Percentiles rank a stretch among this genome's conserved stretches.
These are phyloP conservation scores for Atractiella rhizophila DNA, from an alignment of 768 basidiomycete species.

Conservation along the genomic window DNA sequence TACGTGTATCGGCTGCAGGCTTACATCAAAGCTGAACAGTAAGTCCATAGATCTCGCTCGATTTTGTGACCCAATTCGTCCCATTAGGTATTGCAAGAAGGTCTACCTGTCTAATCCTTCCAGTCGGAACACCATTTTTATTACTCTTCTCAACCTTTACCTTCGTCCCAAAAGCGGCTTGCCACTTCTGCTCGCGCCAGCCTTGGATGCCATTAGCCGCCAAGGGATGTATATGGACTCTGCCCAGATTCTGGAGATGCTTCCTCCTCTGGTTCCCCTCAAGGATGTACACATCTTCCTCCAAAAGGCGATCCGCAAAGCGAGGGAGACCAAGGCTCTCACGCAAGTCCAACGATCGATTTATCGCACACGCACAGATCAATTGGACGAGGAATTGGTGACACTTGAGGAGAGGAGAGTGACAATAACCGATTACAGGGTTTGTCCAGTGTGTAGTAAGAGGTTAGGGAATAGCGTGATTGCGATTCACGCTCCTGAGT, in stretches of 20 bases:
- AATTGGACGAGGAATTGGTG: slow-evolving; percentile 47
- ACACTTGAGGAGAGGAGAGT: slow-evolving; percentile 53
- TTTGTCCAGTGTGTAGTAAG: slow-evolving; percentile 91
- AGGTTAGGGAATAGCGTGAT: slow-evolving; percentile 78
- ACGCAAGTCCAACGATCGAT: slow-evolving; percentile 43
- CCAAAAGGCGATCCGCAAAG: slow-evolving; percentile 35
- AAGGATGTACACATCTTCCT: slow-evolving; percentile 56
- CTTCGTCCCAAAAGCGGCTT: slow-evolving; percentile 29
- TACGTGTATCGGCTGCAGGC: slow-evolving; percentile 73
- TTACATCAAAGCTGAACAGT: slow-evolving; percentile 73
- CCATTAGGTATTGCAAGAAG: slow-evolving; percentile 64
- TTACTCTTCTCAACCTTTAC: slow-evolving; percentile 64
- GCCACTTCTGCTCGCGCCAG: slow-evolving; percentile 38
- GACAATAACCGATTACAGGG: slow-evolving; percentile 69
- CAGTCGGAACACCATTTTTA: slow-evolving; percentile 39
- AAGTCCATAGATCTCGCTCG: too few species aligned
- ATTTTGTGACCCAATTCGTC: too few species aligned
- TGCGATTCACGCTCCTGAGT: slow-evolving; percentile 73
- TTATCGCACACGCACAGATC: slow-evolving; percentile 48
- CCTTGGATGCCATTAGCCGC: slow-evolving; percentile 60
- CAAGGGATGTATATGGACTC: slow-evolving; percentile 63
- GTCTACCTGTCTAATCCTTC: slow-evolving; percentile 35
- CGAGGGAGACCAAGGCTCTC: slow-evolving; percentile 36
- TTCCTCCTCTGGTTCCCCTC: slow-evolving; percentile 73
- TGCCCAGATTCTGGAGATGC: slow-evolving; percentile 51